Evolutionary conservation across 495 filamentous ascomycete genomes (phyloP).

Genomic region (Podospora tetraspora): DNA sequence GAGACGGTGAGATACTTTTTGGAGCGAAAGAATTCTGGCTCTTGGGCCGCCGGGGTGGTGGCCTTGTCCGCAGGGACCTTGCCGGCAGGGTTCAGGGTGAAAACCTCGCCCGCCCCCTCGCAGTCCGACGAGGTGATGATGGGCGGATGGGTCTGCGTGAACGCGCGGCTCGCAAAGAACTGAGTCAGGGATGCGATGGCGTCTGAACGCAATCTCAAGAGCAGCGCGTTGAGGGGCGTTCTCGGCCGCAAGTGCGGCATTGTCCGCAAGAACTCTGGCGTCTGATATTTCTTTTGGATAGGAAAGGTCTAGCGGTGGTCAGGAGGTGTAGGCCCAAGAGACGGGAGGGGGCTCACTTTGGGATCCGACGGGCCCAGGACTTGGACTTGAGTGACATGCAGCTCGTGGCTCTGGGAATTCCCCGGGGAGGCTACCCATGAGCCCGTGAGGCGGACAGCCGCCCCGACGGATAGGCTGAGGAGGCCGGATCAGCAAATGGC

Average conservation of each 20-base stretch:
- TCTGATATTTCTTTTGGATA: slow-evolving; percentile 92
- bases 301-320: slow-evolving; percentile 63
- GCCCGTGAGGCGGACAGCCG: slow-evolving; percentile 73
- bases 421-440: slow-evolving; percentile 71
- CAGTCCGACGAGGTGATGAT: slow-evolving; percentile 96
- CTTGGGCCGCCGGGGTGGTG: slow-evolving; percentile 10
- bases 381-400: slow-evolving; percentile 62
- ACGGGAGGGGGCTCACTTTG: slow-evolving; percentile 52
- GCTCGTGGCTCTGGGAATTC: slow-evolving; percentile 70
- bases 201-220: slow-evolving; percentile 81
- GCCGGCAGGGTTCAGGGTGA: slow-evolving; percentile 52
- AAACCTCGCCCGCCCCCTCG: slow-evolving; percentile 96
- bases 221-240: slow-evolving; percentile 70
- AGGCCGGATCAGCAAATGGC: slow-evolving; percentile 24
- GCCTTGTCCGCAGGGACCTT: slow-evolving; percentile 22
- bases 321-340: neutral
- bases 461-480: slow-evolving; percentile 69
- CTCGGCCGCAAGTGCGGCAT: slow-evolving; percentile 86
- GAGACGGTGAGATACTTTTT: slow-evolving; percentile 97
- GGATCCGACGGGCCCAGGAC: slow-evolving; percentile 73
- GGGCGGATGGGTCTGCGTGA: slow-evolving; percentile 84
- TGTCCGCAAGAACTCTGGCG: slow-evolving; percentile 78
- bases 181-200: slow-evolving; percentile 63
- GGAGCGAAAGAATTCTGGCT: slow-evolving; percentile 65
- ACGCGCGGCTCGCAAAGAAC: slow-evolving; percentile 64